A percentile compares a stretch with the other conserved stretches of the same genome.
Evolutionary conservation across 176 grass and related monocot genomes (phyloP).

Genomic region (Oryza nivara): DNA sequence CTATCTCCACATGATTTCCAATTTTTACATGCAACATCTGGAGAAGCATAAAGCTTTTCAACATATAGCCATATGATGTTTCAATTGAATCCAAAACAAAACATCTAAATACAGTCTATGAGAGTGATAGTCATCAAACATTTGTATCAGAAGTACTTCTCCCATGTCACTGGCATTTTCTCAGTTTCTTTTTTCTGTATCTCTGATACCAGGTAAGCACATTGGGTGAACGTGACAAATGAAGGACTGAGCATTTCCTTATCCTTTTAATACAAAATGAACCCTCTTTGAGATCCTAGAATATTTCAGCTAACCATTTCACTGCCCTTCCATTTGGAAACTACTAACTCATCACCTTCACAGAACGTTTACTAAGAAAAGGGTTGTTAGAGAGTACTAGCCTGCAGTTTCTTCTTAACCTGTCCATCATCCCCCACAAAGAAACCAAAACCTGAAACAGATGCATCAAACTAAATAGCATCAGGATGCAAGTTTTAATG

Average conservation of each 20-base stretch:
- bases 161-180: neutral
- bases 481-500: neutral
- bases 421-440: constrained; percentile 70
- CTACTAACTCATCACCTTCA: neutral
- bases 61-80: neutral
- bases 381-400: constrained; percentile 13
- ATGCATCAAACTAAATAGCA: neutral
- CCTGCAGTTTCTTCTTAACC: constrained; percentile 87
- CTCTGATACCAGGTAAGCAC: neutral
- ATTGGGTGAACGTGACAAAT: neutral
- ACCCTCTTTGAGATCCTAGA: neutral
- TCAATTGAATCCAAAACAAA: constrained; percentile 8
- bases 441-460: constrained; percentile 75
- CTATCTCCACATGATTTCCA: constrained; percentile 86
- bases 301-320: constrained; percentile 13
- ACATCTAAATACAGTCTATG: neutral
- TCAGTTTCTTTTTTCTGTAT: neutral
- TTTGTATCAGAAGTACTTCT: neutral
- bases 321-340: neutral
- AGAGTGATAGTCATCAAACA: neutral
- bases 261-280: neutral
- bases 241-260: neutral
- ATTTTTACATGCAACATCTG: constrained; percentile 68
- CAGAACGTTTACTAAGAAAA: neutral
- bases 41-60: constrained; percentile 22